phyloP scores from a whole-genome alignment of 2,329 filamentous ascomycete genomes.

The Aspergillus pseudotamarii region DNA sequence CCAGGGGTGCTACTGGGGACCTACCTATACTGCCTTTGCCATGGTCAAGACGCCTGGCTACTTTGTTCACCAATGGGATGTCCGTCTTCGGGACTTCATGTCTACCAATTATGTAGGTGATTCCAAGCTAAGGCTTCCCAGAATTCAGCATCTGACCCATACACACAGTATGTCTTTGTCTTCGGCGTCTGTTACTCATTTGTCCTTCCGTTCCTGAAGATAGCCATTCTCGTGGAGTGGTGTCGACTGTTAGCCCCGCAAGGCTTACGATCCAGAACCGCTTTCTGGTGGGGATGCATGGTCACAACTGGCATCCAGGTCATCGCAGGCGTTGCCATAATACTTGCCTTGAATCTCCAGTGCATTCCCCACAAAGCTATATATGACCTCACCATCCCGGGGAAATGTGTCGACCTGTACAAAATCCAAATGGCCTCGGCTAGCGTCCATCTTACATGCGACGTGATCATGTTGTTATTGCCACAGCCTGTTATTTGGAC shows the following conservation, averaged over 20 bases:
- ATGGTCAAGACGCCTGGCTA: not conserved
- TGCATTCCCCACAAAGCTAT: conserved; percentile 36
- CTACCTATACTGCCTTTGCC: not conserved
- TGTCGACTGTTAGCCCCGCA: conserved; percentile 36
- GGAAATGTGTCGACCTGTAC: conserved; percentile 32
- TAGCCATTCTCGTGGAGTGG: conserved; percentile 49
- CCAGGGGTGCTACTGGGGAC: not conserved
- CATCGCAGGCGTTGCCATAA: conserved; percentile 28
- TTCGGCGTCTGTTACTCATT: conserved; percentile 39
- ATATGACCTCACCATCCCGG: conserved; percentile 34
- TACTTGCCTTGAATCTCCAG: conserved; percentile 36
- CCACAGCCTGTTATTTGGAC: conserved; percentile 40
- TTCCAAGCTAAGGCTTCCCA: too few relatives aligned
- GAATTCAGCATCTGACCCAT: not conserved
- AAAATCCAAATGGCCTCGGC: conserved; percentile 31
- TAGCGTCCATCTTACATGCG: conserved; percentile 34
- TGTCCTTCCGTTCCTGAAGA: conserved; percentile 43
- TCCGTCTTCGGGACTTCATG: not conserved
- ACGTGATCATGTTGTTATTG: conserved; percentile 35
- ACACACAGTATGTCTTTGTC: conserved; percentile 20
- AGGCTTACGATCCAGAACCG: conserved; percentile 23
- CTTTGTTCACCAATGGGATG: not conserved
- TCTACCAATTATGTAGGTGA: not conserved
- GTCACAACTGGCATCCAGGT: conserved; percentile 33
- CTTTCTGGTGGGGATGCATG: conserved; percentile 41